These are phyloP conservation scores for Leishmania aethiopica DNA, from an alignment of 208 protist genomes.

Conservation along the genomic window DNA sequence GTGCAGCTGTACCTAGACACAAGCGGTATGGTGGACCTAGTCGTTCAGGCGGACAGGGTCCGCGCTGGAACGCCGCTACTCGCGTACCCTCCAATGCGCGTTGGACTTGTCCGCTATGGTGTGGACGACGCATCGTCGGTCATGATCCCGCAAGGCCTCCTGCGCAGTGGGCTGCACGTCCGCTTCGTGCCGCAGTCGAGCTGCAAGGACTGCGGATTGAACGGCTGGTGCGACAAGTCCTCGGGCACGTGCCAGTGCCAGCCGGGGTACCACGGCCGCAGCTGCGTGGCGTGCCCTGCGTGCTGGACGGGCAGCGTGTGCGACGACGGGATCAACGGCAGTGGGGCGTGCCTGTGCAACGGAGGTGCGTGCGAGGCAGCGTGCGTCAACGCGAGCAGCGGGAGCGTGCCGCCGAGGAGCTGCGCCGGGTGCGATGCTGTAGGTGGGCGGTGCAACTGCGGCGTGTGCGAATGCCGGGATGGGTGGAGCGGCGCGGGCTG, in stretches of 20 bases:
- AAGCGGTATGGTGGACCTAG: not conserved
- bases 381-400: not conserved
- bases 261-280: conserved; percentile 28
- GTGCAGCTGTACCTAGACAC: conserved; percentile 14
- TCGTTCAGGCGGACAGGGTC: too few relatives aligned
- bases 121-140: conserved; percentile 36
- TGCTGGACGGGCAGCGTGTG: conserved; percentile 32
- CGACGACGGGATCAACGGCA: conserved; percentile 22
- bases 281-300: conserved; percentile 29
- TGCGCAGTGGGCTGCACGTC: conserved; percentile 20
- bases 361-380: conserved; percentile 11
- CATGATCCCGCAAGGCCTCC: conserved; percentile 17
- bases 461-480: conserved; percentile 23
- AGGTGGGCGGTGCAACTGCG: conserved; percentile 34
- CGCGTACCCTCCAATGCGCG: conserved; percentile 22
- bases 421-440: conserved; percentile 10
- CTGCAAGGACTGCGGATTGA: conserved; percentile 18
- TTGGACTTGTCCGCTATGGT: conserved; percentile 40
- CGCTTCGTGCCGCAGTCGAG: conserved; percentile 15
- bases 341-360: conserved; percentile 6
- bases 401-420: not conserved
- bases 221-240: conserved; percentile 37
- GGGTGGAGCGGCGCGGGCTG: conserved; percentile 30
- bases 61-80: too few relatives aligned
- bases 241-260: conserved; percentile 28